A percentile compares a stretch with the other conserved stretches of the same genome.
phyloP scores from a whole-genome alignment of 208 protist genomes.

The Trypanosomatidae sp. region DNA sequence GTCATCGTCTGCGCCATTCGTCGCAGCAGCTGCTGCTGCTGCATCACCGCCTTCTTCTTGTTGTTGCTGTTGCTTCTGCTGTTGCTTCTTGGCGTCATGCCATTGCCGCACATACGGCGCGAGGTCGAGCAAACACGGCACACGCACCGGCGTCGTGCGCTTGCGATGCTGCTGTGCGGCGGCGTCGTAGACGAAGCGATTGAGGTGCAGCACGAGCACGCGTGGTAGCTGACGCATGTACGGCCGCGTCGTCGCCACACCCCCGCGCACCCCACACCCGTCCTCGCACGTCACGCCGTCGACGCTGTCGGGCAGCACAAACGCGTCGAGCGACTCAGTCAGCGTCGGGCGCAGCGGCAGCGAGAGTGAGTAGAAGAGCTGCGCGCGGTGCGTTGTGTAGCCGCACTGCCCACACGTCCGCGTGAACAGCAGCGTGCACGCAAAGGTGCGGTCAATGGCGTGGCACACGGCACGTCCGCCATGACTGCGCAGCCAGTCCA shows the following conservation, averaged over 20 bases:
- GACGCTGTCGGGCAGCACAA: conserved; percentile 45
- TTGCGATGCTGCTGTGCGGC: conserved; percentile 53
- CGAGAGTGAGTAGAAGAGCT: conserved; percentile 58
- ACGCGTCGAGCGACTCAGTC: conserved; percentile 38
- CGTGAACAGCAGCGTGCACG: conserved; percentile 55
- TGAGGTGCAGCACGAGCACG: conserved; percentile 61
- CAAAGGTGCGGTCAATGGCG: conserved; percentile 27
- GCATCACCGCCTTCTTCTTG: background rate
- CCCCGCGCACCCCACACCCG: conserved; percentile 24
- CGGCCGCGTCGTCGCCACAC: conserved; percentile 48
- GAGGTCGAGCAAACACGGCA: conserved; percentile 50
- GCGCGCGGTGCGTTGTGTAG: conserved; percentile 30
- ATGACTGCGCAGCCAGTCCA: conserved; percentile 55
- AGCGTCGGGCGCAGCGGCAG: conserved; percentile 43
- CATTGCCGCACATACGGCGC: conserved; percentile 30
- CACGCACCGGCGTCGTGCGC: conserved; percentile 24
- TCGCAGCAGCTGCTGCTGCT: background rate
- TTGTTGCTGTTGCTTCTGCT: background rate
- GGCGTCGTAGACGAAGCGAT: conserved; percentile 66
- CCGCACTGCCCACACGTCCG: conserved; percentile 49
- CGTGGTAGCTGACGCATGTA: conserved; percentile 63
- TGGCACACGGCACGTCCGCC: conserved; percentile 21
- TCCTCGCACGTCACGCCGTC: conserved; percentile 60
- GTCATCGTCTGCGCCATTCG: background rate
- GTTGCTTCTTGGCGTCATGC: conserved; percentile 15